Base-by-base conservation (phyloP, 2,329 filamentous ascomycete species). In the Colletotrichum plurivorum region DNA sequence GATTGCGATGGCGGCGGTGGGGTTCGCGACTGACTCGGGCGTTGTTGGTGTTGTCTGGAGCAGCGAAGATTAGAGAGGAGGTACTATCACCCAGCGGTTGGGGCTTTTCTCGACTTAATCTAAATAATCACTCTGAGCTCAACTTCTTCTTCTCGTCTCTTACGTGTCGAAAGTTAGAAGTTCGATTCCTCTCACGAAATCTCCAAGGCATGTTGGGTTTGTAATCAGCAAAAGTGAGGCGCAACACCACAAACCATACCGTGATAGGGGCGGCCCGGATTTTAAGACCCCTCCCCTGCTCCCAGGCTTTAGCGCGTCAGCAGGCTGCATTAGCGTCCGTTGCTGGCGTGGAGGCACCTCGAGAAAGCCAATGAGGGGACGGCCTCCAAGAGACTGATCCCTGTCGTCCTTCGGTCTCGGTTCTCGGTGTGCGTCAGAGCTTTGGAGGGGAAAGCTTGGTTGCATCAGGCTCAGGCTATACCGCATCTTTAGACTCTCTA, bases 311-410 rank as follows among this genome's bases (percentile, higher is more conserved):
- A 58, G 45, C 53, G 60, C 16, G 65, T 68, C 65, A 68, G 65
- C 65, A 68, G 60, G 20, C 27, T 68, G 65, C 65, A 64, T 68
- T 65, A 68, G 65, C 60, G 65, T 65, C 60, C 48, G 39, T n/a
- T n/a, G n/a, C n/a, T 41, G 16, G 41, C 20, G 15, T 51, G 41
- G n/a, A 13, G 43, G 16, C 27, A 8, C 16, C 10, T n/a, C 15
- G 39, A 46, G 20, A 15, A 25, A 48, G 27, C 65, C 39, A 68
- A 68, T 43, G 5, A 52, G n/a, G 25, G 10, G n/a, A 16, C 8
- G 1, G 15, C 15, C 8, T 15, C 41, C 16, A 18, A 25, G 16
- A 13, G 20, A 18, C 13, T 0, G 20, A 52, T 58, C 36, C 53
- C 53, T 58, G 59, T 8, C 18, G 27, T 31, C 3, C 3, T 22